These are phyloP conservation scores for Hevea brasiliensis DNA, from an alignment of 345 rosid species.

Conservation along the genomic window DNA sequence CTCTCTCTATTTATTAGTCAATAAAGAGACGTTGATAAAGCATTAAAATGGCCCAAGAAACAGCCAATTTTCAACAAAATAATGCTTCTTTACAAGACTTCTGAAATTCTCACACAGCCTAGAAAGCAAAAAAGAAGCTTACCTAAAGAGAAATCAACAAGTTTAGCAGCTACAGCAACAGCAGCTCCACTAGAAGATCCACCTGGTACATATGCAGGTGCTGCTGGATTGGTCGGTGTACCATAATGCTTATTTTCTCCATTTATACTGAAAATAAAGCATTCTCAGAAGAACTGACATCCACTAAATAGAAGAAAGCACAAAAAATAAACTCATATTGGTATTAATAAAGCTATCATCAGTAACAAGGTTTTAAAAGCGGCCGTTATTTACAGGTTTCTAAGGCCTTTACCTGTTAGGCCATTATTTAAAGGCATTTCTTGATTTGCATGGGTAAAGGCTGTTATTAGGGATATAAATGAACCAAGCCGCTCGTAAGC, in stretches of 20 bases:
- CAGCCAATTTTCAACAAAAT: not conserved
- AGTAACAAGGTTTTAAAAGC: too few relatives aligned
- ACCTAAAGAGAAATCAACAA: constrained; percentile 90
- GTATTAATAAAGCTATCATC: not conserved
- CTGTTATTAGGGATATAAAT: too few relatives aligned
- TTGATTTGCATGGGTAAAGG: too few relatives aligned
- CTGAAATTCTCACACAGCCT: too few relatives aligned
- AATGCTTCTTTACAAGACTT: too few relatives aligned
- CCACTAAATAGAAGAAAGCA: constrained; percentile 1
- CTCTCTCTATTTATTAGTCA: not conserved
- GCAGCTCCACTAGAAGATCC: constrained; percentile 97
- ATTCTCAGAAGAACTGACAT: constrained; percentile 12
- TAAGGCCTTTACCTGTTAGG: too few relatives aligned
- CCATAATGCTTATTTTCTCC: constrained; percentile 86
- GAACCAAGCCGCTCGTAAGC: too few relatives aligned
- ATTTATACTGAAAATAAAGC: constrained; percentile 58
- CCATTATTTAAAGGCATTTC: too few relatives aligned
- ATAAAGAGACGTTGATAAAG: not conserved
- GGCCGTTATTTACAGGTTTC: too few relatives aligned
- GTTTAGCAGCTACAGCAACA: constrained; percentile 79
- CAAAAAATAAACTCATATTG: constrained; percentile 11
- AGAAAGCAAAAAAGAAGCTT: constrained; percentile 21
- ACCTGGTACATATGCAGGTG: constrained; percentile 69
- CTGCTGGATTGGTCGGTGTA: constrained; percentile 87
- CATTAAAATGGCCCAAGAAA: not conserved